These are phyloP conservation scores for Leavenworthia alabamica DNA, from an alignment of 345 rosid species.

Conservation along the genomic window DNA sequence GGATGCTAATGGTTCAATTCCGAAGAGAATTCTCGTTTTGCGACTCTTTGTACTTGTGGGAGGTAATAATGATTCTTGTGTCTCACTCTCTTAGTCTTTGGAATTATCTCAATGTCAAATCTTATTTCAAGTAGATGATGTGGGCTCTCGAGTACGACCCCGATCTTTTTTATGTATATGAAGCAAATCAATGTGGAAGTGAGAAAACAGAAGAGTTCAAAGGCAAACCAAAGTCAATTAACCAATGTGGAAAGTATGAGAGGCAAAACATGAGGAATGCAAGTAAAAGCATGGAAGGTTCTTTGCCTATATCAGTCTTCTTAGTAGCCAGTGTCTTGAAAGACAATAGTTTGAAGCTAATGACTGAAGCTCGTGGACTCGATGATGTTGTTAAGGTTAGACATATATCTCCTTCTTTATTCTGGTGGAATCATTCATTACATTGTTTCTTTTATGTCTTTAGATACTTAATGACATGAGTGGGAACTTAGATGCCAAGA, in stretches of 20 bases:
- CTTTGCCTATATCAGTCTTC: conserved; percentile 89
- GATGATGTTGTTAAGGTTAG: conserved; percentile 90
- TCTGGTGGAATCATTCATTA: background rate
- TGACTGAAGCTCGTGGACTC: conserved; percentile 84
- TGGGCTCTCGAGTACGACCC: conserved; percentile 99
- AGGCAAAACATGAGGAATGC: conserved; percentile 72
- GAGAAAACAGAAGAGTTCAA: conserved; percentile 48
- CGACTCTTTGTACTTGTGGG: conserved; percentile 95
- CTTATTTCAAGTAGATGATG: conserved; percentile 69
- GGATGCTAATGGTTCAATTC: conserved; percentile 97
- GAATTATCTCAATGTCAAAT: background rate
- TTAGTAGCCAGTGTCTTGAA: conserved; percentile 95
- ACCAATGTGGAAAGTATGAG: conserved; percentile 80
- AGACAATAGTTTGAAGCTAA: conserved; percentile 75
- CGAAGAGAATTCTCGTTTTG: conserved; percentile 97
- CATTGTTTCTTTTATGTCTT: background rate
- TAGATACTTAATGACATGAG: conserved; percentile 89
- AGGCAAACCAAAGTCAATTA: conserved; percentile 54
- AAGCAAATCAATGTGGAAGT: conserved; percentile 40
- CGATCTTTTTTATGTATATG: conserved; percentile 55
- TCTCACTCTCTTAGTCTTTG: background rate
- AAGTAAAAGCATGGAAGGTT: conserved; percentile 43
- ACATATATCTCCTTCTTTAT: background rate
- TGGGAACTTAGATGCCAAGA: conserved; percentile 84
- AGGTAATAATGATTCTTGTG: conserved; percentile 49